Conservation (phyloP, 78 protist species). For the Goniomonas avonlea region DNA sequence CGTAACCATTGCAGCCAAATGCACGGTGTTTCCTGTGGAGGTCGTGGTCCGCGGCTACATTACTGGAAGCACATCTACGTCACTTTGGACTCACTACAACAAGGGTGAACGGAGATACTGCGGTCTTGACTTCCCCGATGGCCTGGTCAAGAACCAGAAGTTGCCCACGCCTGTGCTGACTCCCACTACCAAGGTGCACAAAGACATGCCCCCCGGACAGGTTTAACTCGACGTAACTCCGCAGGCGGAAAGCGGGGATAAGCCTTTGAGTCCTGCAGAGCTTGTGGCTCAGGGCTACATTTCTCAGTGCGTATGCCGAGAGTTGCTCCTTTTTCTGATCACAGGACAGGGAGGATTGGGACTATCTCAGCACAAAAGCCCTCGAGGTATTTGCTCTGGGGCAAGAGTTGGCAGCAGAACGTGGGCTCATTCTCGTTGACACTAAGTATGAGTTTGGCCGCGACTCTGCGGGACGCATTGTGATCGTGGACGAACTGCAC, state of each 20-base stretch:
- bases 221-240: slow-evolving; percentile 1
- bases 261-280: neutral
- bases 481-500: slow-evolving; percentile 27
- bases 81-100: slow-evolving; percentile 31
- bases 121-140: slow-evolving; percentile 29
- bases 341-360: slow-evolving; percentile 23
- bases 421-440: slow-evolving; percentile 34
- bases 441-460: slow-evolving; percentile 43
- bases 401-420: neutral
- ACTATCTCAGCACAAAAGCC: neutral
- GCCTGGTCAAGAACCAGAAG: slow-evolving; percentile 16
- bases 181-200: slow-evolving; percentile 31
- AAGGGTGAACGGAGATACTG: slow-evolving; percentile 35
- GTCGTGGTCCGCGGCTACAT: slow-evolving; percentile 33
- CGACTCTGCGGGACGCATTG: neutral
- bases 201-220: neutral
- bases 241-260: neutral
- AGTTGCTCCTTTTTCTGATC: no score
- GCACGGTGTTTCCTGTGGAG: slow-evolving; percentile 20
- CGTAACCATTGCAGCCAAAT: neutral
- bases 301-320: no score
- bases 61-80: slow-evolving; percentile 30
- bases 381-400: neutral
- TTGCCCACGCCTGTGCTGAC: slow-evolving; percentile 5
- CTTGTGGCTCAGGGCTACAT: no score